These are phyloP conservation scores for Colletotrichum cereale DNA, from an alignment of 2,329 filamentous ascomycete species.

Conservation along the genomic window DNA sequence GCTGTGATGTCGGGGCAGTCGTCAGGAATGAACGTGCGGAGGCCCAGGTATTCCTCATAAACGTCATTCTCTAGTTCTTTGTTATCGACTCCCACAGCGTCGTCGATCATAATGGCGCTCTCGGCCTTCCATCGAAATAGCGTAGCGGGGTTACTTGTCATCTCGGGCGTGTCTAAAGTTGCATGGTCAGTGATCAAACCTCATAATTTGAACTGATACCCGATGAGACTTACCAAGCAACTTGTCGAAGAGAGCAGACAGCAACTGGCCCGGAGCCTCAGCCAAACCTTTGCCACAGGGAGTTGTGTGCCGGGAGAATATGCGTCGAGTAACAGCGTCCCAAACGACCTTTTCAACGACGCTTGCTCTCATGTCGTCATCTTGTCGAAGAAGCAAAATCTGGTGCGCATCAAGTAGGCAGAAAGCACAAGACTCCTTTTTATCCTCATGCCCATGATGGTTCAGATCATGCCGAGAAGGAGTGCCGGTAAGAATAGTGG, in stretches of 20 bases:
- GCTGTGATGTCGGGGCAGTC: accelerated
- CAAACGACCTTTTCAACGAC: constrained; percentile 8
- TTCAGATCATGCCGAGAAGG: neutral
- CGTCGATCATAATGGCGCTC: neutral
- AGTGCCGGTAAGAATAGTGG: neutral
- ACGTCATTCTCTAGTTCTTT: accelerated
- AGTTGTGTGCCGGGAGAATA: neutral
- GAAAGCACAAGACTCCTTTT: neutral
- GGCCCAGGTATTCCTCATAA: accelerated
- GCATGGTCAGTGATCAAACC: neutral
- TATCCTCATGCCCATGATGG: neutral
- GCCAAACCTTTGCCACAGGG: neutral
- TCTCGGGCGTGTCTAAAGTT: neutral
- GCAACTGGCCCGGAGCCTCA: neutral
- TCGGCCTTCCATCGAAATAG: constrained; percentile 11
- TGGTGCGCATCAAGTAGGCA: too few species aligned
- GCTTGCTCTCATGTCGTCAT: neutral
- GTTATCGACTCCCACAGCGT: neutral
- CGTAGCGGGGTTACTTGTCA: neutral
- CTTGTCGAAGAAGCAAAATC: neutral
- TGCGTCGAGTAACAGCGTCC: neutral
- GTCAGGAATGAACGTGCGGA: neutral
- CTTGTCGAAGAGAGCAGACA: neutral
- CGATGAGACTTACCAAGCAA: neutral
- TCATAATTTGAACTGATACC: too few species aligned